These are phyloP conservation scores for Aureobasidium sp. DNA, from an alignment of 2,329 filamentous ascomycete species.

Conservation along the genomic window DNA sequence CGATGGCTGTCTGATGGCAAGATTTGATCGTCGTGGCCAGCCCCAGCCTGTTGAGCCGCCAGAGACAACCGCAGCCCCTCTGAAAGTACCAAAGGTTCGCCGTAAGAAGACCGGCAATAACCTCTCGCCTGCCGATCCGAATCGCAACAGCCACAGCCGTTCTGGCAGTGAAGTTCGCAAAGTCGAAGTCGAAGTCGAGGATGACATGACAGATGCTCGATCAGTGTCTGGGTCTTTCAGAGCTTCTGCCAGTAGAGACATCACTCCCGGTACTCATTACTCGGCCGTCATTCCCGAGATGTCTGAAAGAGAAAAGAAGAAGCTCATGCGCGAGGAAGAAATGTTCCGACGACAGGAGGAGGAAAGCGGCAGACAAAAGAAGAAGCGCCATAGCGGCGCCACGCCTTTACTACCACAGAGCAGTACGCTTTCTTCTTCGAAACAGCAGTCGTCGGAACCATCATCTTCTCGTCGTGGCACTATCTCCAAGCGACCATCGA, in stretches of 20 bases:
- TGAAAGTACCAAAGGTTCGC: constrained; percentile 33
- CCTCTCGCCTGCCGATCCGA: constrained; percentile 45
- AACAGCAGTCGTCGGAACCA: constrained; percentile 15
- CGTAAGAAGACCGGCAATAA: constrained; percentile 40
- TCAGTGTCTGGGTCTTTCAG: constrained; percentile 51
- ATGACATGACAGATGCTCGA: constrained; percentile 47
- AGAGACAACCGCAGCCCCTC: constrained; percentile 14
- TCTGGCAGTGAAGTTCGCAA: constrained; percentile 51
- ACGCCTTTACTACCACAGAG: constrained; percentile 34
- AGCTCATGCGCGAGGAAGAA: constrained; percentile 54
- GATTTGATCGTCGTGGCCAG: constrained; percentile 25
- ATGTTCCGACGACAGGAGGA: constrained; percentile 54
- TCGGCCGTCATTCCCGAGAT: constrained; percentile 43
- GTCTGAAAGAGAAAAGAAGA: constrained; percentile 54
- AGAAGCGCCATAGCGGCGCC: constrained; percentile 49
- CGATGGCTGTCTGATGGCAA: constrained; percentile 25
- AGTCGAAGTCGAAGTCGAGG: constrained; percentile 30
- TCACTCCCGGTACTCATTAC: constrained; percentile 49
- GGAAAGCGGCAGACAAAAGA: constrained; percentile 41
- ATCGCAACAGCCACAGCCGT: constrained; percentile 47
- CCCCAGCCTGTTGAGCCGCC: constrained; percentile 14
- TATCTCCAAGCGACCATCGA: not conserved
- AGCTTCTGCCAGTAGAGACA: constrained; percentile 48
- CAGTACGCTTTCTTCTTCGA: constrained; percentile 22
- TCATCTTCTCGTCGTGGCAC: constrained; percentile 1